phyloP scores from a whole-genome alignment of 2,329 filamentous ascomycete genomes.

The Penicillium freii region DNA sequence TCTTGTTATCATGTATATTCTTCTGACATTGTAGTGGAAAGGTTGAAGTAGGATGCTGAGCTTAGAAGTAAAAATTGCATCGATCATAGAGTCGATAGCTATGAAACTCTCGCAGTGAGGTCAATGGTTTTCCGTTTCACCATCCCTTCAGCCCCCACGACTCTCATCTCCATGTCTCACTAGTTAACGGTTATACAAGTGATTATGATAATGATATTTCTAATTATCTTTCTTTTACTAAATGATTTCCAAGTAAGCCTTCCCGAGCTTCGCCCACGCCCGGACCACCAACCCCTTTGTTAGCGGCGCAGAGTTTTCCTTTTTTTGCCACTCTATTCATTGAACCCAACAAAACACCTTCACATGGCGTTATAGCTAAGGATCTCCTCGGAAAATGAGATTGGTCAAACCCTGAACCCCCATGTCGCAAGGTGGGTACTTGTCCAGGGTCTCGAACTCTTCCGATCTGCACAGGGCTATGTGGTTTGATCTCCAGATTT shows the following conservation, averaged over 20 bases:
- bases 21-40: not conserved
- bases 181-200: not conserved
- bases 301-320: constrained; percentile 20
- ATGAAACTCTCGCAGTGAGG: not conserved
- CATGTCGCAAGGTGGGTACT: not conserved
- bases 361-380: constrained; percentile 1
- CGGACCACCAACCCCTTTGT: constrained; percentile 14
- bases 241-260: not conserved
- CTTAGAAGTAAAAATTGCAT: not conserved
- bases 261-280: constrained; percentile 5
- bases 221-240: not conserved
- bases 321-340: constrained; percentile 15
- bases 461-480: constrained; percentile 1
- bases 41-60: not conserved
- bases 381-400: not conserved
- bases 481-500: constrained; percentile 16
- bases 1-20: not conserved
- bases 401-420: not conserved
- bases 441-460: constrained; percentile 3
- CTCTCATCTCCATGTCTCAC: constrained; percentile 21
- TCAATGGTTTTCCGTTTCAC: constrained; percentile 17
- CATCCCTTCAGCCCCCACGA: constrained; percentile 10
- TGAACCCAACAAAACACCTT: constrained; percentile 9
- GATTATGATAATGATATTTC: not conserved
- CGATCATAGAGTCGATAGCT: not conserved